Conservation (phyloP, 208 protist genomes). For the Leishmania guyanensis region DNA sequence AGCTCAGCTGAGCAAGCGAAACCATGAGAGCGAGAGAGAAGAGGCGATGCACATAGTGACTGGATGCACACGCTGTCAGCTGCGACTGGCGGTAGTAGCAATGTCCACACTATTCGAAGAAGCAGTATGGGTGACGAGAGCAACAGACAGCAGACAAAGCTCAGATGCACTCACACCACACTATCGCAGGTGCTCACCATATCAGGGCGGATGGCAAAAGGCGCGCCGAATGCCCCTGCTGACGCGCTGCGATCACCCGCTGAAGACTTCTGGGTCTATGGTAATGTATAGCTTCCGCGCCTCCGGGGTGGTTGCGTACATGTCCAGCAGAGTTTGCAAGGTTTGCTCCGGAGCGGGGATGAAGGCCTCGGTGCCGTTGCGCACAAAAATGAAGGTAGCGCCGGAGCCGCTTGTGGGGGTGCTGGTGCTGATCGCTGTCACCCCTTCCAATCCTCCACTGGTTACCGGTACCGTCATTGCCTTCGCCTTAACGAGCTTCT, state of each 20-base stretch:
- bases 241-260: conserved; percentile 34
- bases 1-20: background rate
- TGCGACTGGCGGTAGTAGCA: background rate
- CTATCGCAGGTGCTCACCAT: background rate
- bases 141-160: background rate
- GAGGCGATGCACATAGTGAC: background rate
- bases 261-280: conserved; percentile 65
- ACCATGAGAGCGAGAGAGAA: background rate
- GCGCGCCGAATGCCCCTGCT: background rate
- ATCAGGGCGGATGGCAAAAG: conserved; percentile 10
- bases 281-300: conserved; percentile 52
- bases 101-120: background rate
- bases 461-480: background rate
- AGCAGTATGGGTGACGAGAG: background rate
- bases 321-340: conserved; percentile 50
- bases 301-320: conserved; percentile 47
- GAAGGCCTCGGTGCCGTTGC: conserved; percentile 67
- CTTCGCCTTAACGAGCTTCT: conserved; percentile 52
- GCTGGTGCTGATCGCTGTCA: conserved; percentile 11
- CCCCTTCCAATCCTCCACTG: background rate
- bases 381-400: conserved; percentile 65
- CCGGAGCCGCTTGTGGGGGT: conserved; percentile 1
- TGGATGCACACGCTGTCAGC: background rate
- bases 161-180: background rate
- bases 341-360: conserved; percentile 75